Evolutionary conservation across 352 stramenopile genomes (phyloP), one percentile per base, ranked within the genome.

Genomic region (Halophytophthora batemanensis): DNA sequence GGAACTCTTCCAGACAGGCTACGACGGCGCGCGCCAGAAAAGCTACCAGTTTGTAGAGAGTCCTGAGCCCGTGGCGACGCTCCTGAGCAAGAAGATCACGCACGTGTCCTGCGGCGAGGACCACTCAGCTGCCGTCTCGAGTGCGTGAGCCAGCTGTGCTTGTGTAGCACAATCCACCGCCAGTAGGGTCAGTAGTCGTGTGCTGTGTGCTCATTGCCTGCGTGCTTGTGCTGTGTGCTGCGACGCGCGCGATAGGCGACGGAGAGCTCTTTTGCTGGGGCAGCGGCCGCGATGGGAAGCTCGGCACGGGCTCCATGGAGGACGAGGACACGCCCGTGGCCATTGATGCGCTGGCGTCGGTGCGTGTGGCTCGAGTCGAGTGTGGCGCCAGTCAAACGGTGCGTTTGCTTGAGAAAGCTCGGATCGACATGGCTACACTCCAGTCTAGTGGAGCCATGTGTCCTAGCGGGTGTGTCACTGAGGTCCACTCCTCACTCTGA

Each of bases 181-280:
- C n/a, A n/a, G n/a, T n/a, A n/a, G n/a, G n/a, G n/a, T n/a, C n/a
- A n/a, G n/a, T n/a, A n/a, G n/a, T n/a, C n/a, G n/a, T n/a, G n/a
- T n/a, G n/a, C n/a, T n/a, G n/a, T 23, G n/a, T 40, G 6, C n/a
- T 12, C n/a, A n/a, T 50, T 8, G 3, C 18, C 22, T 19, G 18
- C 18, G 22, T 46, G 11, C 15, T 51, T 11, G 13, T 46, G 13
- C 10, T 8, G n/a, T 61, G 14, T n/a, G 7, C 40, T 44, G n/a
- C 33, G 18, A 19, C 19, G 33, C 18, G 17, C 19, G 15, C 17
- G 18, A 10, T 25, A 88, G 78, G 53, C 28, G 76, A 88, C 21
- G 82, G 82, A 3, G 56, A 63, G 23, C 43, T 93, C 34, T 91
- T 77, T 36, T 86, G 72, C 41, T 93, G 82, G 82, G 82, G 82